Evolutionary conservation across 495 filamentous ascomycete genomes (phyloP).

Genomic region (Penicillium silybi): DNA sequence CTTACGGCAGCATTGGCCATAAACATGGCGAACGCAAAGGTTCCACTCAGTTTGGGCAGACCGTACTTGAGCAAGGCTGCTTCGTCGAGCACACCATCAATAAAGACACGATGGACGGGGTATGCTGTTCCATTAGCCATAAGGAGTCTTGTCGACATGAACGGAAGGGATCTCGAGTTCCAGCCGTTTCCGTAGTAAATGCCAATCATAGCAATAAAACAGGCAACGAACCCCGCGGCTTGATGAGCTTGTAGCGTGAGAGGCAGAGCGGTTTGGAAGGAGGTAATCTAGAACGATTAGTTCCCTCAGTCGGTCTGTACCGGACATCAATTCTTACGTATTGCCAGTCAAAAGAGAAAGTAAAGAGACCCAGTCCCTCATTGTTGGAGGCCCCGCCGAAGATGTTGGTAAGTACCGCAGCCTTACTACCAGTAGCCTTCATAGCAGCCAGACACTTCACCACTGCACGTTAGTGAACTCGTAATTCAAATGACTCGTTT

Average conservation of each 20-base stretch:
- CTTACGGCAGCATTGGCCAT: constrained; percentile 33
- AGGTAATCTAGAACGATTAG: constrained; percentile 28
- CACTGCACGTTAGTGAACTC: constrained; percentile 3
- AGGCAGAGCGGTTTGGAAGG: constrained; percentile 31
- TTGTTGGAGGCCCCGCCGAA: constrained; percentile 56
- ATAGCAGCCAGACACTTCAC: constrained; percentile 42
- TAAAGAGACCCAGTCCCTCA: constrained; percentile 46
- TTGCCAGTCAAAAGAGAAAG: constrained; percentile 54
- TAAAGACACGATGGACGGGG: constrained; percentile 29
- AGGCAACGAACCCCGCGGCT: constrained; percentile 11
- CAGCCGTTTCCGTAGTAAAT: constrained; percentile 30
- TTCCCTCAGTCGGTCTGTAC: not conserved
- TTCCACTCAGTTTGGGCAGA: constrained; percentile 40
- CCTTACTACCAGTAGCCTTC: constrained; percentile 26
- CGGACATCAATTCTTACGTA: constrained; percentile 36
- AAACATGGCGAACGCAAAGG: constrained; percentile 34
- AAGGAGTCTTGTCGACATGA: constrained; percentile 25
- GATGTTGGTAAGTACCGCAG: constrained; percentile 32
- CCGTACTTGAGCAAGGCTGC: constrained; percentile 30
- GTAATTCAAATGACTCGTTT: not conserved
- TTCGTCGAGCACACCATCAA: constrained; percentile 32
- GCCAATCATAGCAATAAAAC: constrained; percentile 21
- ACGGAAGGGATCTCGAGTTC: constrained; percentile 22
- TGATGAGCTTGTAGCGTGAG: constrained; percentile 21
- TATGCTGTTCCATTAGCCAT: constrained; percentile 18